Base-by-base conservation (phyloP, 805 yeast genomes). In the Nakazawaea ernobii region DNA sequence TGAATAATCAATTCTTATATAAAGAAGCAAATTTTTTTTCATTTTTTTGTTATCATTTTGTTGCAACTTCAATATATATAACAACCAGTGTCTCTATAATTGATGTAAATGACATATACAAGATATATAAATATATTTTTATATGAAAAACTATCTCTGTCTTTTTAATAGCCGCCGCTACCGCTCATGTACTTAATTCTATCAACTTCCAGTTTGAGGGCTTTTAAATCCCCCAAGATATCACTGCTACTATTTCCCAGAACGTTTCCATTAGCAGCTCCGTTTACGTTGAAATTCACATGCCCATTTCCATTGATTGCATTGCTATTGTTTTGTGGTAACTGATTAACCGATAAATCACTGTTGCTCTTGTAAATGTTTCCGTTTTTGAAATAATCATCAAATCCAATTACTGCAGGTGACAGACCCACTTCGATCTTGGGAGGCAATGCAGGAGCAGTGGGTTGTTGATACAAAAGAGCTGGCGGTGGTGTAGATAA, bases 191-290 rank as follows among this genome's bases (percentile, higher is more conserved):
- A 61, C 50, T 74, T 62, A 45, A 84, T 66, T 45, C 74, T 71
- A 55, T 84, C 85, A 20, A 84, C 88, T 60, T 84, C 90, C 33
- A 73, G 82, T 55, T 84, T 88, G 42, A 84, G 68, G 8, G 84
- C 84, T 56, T 75, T 75, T 49, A 84, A 67, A 57, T 84, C 85
- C 41, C 83, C 82, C 53, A 84, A 62, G 20, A 84, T 77, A 51
- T 82, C 79, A 33, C 37, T 37, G 36, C 48, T 36, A 32, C 27
- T 42, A 33, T 14, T 36, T 26, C 27, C 35, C 43, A 20, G 24
- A 20, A 20, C 24, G 5, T 20, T 20, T 5, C 24, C 24, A 20
- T 20, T 20, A 20, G 24, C 24, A 20, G 5, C 24, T 20, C 24
- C 24, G 24, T 20, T 20, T 5, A 20, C 24, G 24, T 20, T 20